Conservation (phyloP, 1,139 yeast species). For the Kurtzmaniella quercitrusa region DNA sequence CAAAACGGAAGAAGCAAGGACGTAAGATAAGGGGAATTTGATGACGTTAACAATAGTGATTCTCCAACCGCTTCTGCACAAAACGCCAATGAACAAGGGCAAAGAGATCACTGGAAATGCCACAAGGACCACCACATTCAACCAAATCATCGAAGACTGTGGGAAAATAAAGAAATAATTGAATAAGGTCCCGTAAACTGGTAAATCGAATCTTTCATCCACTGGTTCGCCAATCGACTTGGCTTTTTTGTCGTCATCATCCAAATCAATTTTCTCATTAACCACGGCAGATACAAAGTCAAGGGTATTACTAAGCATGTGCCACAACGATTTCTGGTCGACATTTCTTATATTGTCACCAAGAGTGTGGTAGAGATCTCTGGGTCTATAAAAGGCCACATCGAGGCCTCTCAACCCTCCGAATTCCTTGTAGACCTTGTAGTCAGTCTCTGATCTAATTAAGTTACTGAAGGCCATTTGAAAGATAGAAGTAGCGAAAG, state of each 20-base stretch:
- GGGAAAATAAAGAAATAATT: slow-evolving; percentile 58
- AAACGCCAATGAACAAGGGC: slow-evolving; percentile 43
- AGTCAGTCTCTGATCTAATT: slow-evolving; percentile 82
- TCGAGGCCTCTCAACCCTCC: slow-evolving; percentile 80
- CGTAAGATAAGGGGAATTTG: slow-evolving; percentile 55
- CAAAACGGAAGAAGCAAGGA: slow-evolving; percentile 36
- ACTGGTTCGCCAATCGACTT: neutral
- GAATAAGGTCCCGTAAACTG: slow-evolving; percentile 59
- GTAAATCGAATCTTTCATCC: slow-evolving; percentile 26
- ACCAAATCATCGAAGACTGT: slow-evolving; percentile 37
- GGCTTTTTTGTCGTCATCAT: slow-evolving; percentile 12
- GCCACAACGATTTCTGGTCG: slow-evolving; percentile 67
- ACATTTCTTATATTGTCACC: slow-evolving; percentile 67
- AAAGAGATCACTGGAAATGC: slow-evolving; percentile 52
- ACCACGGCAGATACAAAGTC: slow-evolving; percentile 48
- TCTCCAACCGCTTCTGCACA: slow-evolving; percentile 49
- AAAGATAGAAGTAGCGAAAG: slow-evolving; percentile 74
- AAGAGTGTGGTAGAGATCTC: slow-evolving; percentile 78
- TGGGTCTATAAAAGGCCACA: slow-evolving; percentile 54
- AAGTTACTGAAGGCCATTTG: slow-evolving; percentile 82
- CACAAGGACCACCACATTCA: slow-evolving; percentile 49
- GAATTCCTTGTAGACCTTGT: slow-evolving; percentile 58
- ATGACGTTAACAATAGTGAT: slow-evolving; percentile 33
- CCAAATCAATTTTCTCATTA: slow-evolving; percentile 35
- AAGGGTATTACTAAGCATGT: slow-evolving; percentile 70